Base-by-base conservation (phyloP, 2,329 filamentous ascomycete species). In the Colletotrichum sp. region DNA sequence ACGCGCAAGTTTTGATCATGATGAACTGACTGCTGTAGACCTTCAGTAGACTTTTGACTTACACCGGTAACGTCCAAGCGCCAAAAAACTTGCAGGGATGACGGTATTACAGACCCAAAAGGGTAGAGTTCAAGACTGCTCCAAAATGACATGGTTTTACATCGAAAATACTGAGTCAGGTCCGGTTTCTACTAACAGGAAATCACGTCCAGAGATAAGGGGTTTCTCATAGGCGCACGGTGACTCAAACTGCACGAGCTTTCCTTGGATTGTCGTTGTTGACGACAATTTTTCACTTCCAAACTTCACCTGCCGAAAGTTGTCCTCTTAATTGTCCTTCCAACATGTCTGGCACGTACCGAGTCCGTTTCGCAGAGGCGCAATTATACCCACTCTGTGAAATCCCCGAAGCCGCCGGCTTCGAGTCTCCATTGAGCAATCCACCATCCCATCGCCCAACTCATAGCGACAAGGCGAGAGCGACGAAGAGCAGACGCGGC, bases 281-380 rank as follows among this genome's bases (percentile, higher is more conserved):
- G 12, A 21, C 10, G 44, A 21, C 44, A 24, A 13, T 8, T 52
- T 52, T 13, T 52, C 10, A 13, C 6, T 52, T 52, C 44, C 12
- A 3, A 21, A 52, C 44, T 52, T 52, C n/a, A 12, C n/a, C 12
- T 9, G 12, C 12, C n/a, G n/a, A 21, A 52, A 21, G 12, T 8
- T 21, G n/a, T 5, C 10, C 2, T 49, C 10, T 52, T 13, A 0
- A 21, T 21, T 52, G n/a, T 4, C 16, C 2, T 3, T 13, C 3
- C 44, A 52, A 13, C 6, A 52, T 52, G 44, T 21, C n/a, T 52
- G n/a, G 44, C 44, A 52, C 44, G 44, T 52, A 52, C 44, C 44
- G 10, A 52, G 44, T 52, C 44, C 10, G n/a, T 21, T 52, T 21
- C n/a, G n/a, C 44, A 52, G 44, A 21, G 44, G 44, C 44, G n/a